Evolutionary conservation across 1,284 basidiomycete genomes (phyloP).

Genomic region (Boletus mariae): DNA sequence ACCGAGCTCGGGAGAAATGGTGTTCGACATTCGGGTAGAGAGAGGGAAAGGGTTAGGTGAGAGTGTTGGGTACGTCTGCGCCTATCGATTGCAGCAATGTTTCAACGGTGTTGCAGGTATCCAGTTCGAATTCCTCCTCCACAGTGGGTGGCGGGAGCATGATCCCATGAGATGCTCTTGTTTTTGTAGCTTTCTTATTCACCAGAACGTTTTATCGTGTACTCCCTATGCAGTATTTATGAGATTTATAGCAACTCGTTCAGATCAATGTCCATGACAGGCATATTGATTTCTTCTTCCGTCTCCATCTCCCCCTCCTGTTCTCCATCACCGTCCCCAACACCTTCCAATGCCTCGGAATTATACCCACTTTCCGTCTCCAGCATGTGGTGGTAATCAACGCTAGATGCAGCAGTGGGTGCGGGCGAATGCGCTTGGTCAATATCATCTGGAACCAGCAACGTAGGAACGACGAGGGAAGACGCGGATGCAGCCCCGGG

Average conservation of each 20-base stretch:
- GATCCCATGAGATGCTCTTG: slow-evolving; percentile 1
- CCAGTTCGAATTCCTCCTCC: slow-evolving; percentile 48
- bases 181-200: background rate
- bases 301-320: slow-evolving; percentile 25
- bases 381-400: slow-evolving; percentile 35
- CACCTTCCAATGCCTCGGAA: slow-evolving; percentile 37
- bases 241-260: slow-evolving; percentile 22
- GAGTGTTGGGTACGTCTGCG: slow-evolving; percentile 59
- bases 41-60: slow-evolving; percentile 75
- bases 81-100: background rate
- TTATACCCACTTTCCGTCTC: slow-evolving; percentile 48
- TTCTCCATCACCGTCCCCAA: slow-evolving; percentile 28
- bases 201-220: background rate
- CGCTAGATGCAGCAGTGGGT: slow-evolving; percentile 46
- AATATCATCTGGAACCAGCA: slow-evolving; percentile 20
- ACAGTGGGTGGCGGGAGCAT: slow-evolving; percentile 38
- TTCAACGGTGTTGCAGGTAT: slow-evolving; percentile 39
- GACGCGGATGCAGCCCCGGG: slow-evolving; percentile 14
- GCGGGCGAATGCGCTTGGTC: slow-evolving; percentile 45
- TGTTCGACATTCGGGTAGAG: slow-evolving; percentile 90
- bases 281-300: slow-evolving; percentile 26
- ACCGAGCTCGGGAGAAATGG: slow-evolving; percentile 56
- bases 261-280: slow-evolving; percentile 30
- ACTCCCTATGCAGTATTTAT: background rate
- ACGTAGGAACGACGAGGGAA: slow-evolving; percentile 20